phyloP scores from a whole-genome alignment of 768 basidiomycete species.

The Termitomyces sp. region DNA sequence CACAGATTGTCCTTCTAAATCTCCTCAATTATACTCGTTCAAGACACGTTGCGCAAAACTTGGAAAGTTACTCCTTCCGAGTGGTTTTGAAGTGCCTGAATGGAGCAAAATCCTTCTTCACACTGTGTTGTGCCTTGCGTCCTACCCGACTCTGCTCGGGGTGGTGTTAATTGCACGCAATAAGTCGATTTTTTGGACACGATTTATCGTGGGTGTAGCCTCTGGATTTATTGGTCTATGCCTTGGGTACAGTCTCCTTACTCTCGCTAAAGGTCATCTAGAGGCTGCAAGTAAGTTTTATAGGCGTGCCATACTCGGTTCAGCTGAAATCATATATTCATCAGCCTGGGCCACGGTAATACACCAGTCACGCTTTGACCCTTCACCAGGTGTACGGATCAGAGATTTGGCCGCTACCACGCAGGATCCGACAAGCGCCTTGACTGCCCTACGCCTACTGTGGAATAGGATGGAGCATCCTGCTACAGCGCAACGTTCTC shows the following conservation, averaged over 20 bases:
- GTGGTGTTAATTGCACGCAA: constrained; percentile 22
- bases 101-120: constrained; percentile 26
- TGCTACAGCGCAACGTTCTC: constrained; percentile 24
- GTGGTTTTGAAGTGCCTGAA: constrained; percentile 26
- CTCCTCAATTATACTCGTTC: constrained; percentile 5
- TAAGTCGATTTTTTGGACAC: constrained; percentile 34
- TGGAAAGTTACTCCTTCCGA: constrained; percentile 22
- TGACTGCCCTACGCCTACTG: constrained; percentile 24
- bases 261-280: constrained; percentile 22
- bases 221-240: constrained; percentile 26
- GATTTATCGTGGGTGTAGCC: constrained; percentile 28
- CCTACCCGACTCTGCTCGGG: constrained; percentile 27
- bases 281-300: constrained; percentile 31
- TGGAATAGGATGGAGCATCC: constrained; percentile 27
- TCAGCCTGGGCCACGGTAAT: constrained; percentile 41
- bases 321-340: neutral
- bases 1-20: constrained; percentile 4
- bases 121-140: constrained; percentile 21
- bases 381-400: constrained; percentile 26
- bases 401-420: constrained; percentile 29
- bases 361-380: constrained; percentile 27
- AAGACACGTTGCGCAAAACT: constrained; percentile 3
- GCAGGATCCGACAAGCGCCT: constrained; percentile 22
- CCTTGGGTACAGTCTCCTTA: constrained; percentile 24
- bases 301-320: neutral